Conservation (phyloP, 1,284 basidiomycete genomes). For the Tremellales sp. region DNA sequence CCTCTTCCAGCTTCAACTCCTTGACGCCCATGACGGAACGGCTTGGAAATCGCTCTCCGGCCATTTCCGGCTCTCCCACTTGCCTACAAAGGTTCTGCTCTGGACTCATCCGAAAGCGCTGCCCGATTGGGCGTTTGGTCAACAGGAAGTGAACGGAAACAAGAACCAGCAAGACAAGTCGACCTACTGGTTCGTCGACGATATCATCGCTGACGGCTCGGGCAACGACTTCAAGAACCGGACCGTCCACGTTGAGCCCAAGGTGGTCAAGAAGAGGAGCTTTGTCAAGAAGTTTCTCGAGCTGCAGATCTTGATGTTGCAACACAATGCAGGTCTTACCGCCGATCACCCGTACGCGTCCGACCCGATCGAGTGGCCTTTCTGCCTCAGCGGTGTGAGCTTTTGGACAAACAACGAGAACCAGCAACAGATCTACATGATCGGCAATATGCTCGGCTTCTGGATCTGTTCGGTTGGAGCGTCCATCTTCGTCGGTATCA, state of each 20-base stretch:
- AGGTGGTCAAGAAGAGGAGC: slow-evolving; percentile 72
- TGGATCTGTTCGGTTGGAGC: slow-evolving; percentile 84
- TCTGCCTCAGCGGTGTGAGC: slow-evolving; percentile 88
- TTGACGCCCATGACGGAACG: slow-evolving; percentile 68
- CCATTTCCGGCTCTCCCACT: slow-evolving; percentile 83
- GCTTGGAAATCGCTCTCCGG: slow-evolving; percentile 87
- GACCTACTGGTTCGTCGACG: slow-evolving; percentile 82
- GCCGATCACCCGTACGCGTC: slow-evolving; percentile 94
- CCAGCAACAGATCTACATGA: slow-evolving; percentile 91
- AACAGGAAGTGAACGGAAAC: slow-evolving; percentile 98
- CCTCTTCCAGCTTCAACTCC: slow-evolving; percentile 69
- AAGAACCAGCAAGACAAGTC: slow-evolving; percentile 82
- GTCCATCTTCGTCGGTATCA: slow-evolving; percentile 81
- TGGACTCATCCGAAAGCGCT: slow-evolving; percentile 84
- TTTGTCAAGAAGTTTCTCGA: slow-evolving; percentile 96
- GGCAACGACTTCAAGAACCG: slow-evolving; percentile 59
- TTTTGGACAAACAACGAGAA: slow-evolving; percentile 90
- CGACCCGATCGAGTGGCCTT: slow-evolving; percentile 95
- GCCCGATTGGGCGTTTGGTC: slow-evolving; percentile 94
- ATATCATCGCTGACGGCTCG: slow-evolving; percentile 68
- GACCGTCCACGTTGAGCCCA: slow-evolving; percentile 54
- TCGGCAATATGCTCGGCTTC: slow-evolving; percentile 93
- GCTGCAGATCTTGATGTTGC: slow-evolving; percentile 90
- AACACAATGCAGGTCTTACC: slow-evolving; percentile 94
- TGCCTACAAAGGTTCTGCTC: slow-evolving; percentile 83